phyloP scores from a whole-genome alignment of 1,139 yeast genomes.

The Groenewaldozyma sp. region DNA sequence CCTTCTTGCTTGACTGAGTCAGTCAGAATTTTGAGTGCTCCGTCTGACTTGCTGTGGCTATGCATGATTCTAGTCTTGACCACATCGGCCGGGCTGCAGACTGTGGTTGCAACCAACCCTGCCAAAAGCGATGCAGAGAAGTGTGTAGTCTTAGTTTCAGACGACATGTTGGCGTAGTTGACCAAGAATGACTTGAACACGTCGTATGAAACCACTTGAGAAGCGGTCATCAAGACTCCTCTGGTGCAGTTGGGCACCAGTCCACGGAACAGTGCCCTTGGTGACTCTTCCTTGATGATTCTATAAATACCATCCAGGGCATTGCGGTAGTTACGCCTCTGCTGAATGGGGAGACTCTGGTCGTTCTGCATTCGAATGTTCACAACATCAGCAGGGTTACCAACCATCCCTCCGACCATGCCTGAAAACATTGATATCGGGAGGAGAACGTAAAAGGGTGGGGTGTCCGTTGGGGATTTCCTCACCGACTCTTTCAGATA shows the following conservation, averaged over 20 bases:
- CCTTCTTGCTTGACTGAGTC: slow-evolving; percentile 63
- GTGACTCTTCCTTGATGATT: slow-evolving; percentile 54
- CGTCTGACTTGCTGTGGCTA: slow-evolving; percentile 33
- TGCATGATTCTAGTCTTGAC: slow-evolving; percentile 85
- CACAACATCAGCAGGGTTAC: slow-evolving; percentile 83
- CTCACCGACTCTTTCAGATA: slow-evolving; percentile 45
- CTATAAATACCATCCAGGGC: slow-evolving; percentile 67
- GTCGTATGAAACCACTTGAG: slow-evolving; percentile 86
- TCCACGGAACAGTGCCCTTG: slow-evolving; percentile 59
- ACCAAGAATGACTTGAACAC: slow-evolving; percentile 58
- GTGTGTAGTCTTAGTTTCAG: slow-evolving; percentile 60
- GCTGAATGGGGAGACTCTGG: slow-evolving; percentile 51
- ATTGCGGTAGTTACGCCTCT: slow-evolving; percentile 66
- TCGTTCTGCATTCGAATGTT: slow-evolving; percentile 92
- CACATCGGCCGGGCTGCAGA: slow-evolving; percentile 88
- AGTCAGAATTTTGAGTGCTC: slow-evolving; percentile 43
- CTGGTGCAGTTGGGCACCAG: slow-evolving; percentile 67
- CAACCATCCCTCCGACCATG: slow-evolving; percentile 72
- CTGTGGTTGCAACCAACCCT: slow-evolving; percentile 81
- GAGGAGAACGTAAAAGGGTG: slow-evolving; percentile 42
- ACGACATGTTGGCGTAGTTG: slow-evolving; percentile 41
- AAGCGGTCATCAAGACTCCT: slow-evolving; percentile 83
- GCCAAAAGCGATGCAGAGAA: slow-evolving; percentile 70
- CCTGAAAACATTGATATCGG: slow-evolving; percentile 83
- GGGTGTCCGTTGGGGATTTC: slow-evolving; percentile 29